phyloP scores from a whole-genome alignment of 2,329 filamentous ascomycete species.

The Cercospora zeae-maydis region DNA sequence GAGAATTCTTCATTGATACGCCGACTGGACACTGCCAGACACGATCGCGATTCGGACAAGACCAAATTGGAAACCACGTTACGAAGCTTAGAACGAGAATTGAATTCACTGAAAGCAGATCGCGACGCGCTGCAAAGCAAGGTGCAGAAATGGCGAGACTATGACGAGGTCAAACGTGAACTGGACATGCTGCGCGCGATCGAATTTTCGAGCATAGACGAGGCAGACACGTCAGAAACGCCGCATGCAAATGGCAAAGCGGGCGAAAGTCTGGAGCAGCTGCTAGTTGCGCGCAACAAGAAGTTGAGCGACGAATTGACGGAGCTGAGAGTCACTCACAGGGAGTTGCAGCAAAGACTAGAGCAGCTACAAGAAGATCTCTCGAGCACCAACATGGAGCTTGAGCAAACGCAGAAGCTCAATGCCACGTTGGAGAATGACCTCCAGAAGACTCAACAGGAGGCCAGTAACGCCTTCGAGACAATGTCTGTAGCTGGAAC shows the following conservation, averaged over 20 bases:
- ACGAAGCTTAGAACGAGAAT: constrained; percentile 75
- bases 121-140: constrained; percentile 75
- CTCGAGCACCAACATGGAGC: constrained; percentile 74
- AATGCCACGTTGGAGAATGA: constrained; percentile 91
- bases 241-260: constrained; percentile 49
- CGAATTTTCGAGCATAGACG: constrained; percentile 85
- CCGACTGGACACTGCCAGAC: constrained; percentile 76
- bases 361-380: constrained; percentile 80
- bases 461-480: constrained; percentile 77
- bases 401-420: constrained; percentile 78
- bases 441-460: constrained; percentile 79
- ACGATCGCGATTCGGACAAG: constrained; percentile 79
- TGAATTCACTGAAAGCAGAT: constrained; percentile 70
- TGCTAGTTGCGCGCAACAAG: constrained; percentile 89
- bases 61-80: constrained; percentile 72
- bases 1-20: constrained; percentile 91
- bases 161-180: constrained; percentile 94
- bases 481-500: constrained; percentile 92
- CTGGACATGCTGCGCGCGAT: constrained; percentile 93
- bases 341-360: constrained; percentile 79
- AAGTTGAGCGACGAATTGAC: constrained; percentile 93
- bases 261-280: constrained; percentile 81
- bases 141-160: constrained; percentile 86
- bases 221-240: constrained; percentile 61
- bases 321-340: constrained; percentile 85